These are phyloP conservation scores for Puccinellia tenuiflora DNA, from an alignment of 176 grass and related monocot species.

Conservation along the genomic window DNA sequence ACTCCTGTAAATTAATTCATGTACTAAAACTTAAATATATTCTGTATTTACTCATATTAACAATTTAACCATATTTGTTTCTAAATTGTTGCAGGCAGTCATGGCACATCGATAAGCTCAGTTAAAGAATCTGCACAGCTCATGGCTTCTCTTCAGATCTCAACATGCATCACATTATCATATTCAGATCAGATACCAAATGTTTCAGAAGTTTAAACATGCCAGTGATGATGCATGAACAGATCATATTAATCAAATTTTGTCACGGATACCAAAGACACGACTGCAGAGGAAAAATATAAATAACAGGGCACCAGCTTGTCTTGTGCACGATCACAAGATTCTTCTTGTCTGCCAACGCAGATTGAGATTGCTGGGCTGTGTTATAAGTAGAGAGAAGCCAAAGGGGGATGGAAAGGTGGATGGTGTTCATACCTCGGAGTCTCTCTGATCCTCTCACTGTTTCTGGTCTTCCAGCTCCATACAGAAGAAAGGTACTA, in stretches of 20 bases:
- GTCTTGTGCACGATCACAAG: not conserved
- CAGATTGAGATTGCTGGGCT: not conserved
- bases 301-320: not conserved
- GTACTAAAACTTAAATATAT: not conserved
- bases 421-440: not conserved
- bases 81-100: not conserved
- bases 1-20: not conserved
- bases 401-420: not conserved
- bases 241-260: not conserved
- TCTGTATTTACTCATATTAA: not conserved
- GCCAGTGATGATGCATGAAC: not conserved
- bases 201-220: not conserved
- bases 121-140: not conserved
- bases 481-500: not conserved
- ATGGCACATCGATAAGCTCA: not conserved
- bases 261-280: not conserved
- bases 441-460: not conserved
- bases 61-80: not conserved
- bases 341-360: slow-evolving; percentile 1
- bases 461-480: slow-evolving; percentile 9
- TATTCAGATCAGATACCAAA: not conserved
- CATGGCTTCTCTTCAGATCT: not conserved
- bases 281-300: not conserved
- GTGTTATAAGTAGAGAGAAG: not conserved
- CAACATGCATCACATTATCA: not conserved